A percentile compares a stretch with the other conserved stretches of the same genome.
Conservation (phyloP, 148 eudicot genomes). For the Polygonum maritimum region DNA sequence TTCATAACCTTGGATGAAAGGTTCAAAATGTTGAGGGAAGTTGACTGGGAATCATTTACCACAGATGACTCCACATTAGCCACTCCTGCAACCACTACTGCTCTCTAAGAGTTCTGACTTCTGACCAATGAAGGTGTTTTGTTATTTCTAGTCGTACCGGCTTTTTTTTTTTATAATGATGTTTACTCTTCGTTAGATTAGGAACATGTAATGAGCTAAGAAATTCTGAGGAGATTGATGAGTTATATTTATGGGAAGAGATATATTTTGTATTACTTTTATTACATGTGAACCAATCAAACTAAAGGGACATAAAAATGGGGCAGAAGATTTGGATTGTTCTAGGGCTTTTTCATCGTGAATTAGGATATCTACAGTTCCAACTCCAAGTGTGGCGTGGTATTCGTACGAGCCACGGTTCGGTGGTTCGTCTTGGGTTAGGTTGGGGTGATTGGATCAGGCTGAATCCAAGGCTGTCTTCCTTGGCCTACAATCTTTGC, state of each 20-base stretch:
- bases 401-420: no score
- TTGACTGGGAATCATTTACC: conserved; percentile 58
- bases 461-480: no score
- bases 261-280: no score
- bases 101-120: conserved; percentile 15
- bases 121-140: background rate
- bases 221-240: background rate
- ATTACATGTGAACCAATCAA: no score
- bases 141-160: background rate
- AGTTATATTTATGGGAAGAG: background rate
- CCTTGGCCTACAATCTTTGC: no score
- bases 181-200: background rate
- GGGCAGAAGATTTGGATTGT: no score
- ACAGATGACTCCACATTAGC: conserved; percentile 18
- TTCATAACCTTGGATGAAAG: conserved; percentile 62
- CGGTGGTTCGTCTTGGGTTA: no score
- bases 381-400: no score
- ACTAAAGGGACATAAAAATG: no score
- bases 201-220: background rate
- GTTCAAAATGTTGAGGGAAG: conserved; percentile 50
- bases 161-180: background rate
- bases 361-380: no score
- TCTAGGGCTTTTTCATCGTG: no score
- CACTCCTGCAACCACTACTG: conserved; percentile 32
- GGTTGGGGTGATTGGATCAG: no score